Evolutionary conservation across 148 eudicot genomes (phyloP), one percentile per base, ranked within the genome.

Genomic region (Chenopodium formosanum): DNA sequence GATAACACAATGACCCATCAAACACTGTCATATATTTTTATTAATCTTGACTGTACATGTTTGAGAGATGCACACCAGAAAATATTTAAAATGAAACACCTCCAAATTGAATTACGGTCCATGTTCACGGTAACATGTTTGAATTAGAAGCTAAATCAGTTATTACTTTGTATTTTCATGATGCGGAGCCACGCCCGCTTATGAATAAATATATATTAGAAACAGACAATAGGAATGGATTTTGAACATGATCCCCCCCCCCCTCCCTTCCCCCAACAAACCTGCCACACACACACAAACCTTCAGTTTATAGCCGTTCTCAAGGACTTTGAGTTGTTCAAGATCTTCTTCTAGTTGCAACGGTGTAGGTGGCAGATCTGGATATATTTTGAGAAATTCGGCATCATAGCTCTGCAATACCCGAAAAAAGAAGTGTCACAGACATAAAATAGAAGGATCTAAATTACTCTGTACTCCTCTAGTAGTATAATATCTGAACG

Each of bases 321-420:
- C 99, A 72, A 95, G 97, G 83, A 95, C 97, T 85, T 93, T 95
- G 25, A 95, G 89, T 79, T 93, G 98, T 82, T 95, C 97, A 80
- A 95, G 87, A 87, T 95, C 97, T 89, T 95, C 98, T 89, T 95
- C 97, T n/a, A 95, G 91, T 83, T 95, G 97, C 82, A 95, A 83
- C 37, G 94, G 97, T 69, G 99, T 92, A 74, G 98, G 90, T 25
- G 90, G 82, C 65, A 95, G 90, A 82, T 89, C 88, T 1, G 98
- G 87, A 82, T 94, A 95, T 86, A 91, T 84, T 80, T 84, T 88
- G 32, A 93, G 90, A 83, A 95, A 94, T 82, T 94, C 88, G 25
- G 97, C 81, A 80, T 93, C 97, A 83, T 80, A 92, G 84, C 97
- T 94, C 97, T 95, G 90, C 53, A 52, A 48, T 32, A 76, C n/a